phyloP scores from a whole-genome alignment of 352 stramenopile species.

The Phytophthora quininea region DNA sequence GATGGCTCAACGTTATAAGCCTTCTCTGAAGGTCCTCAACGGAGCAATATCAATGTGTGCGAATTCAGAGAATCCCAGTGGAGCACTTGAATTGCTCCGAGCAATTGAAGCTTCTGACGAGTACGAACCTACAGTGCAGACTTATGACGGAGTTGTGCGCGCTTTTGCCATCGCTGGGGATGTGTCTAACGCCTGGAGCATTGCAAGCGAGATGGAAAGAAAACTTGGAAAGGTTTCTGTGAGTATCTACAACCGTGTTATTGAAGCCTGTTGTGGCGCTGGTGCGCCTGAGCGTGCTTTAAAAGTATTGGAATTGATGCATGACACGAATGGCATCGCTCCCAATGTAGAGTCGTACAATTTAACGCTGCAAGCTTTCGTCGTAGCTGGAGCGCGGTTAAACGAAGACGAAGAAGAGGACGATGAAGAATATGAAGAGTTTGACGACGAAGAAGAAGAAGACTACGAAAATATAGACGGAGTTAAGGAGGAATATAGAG shows the following conservation, averaged over 20 bases:
- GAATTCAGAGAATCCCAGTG: constrained; percentile 47
- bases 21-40: constrained; percentile 54
- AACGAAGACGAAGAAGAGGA: constrained; percentile 30
- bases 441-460: constrained; percentile 17
- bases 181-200: constrained; percentile 41
- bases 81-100: constrained; percentile 58
- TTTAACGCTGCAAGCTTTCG: constrained; percentile 57
- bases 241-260: constrained; percentile 59
- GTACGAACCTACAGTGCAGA: constrained; percentile 41
- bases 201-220: constrained; percentile 49
- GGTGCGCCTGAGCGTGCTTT: constrained; percentile 44
- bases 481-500: neutral
- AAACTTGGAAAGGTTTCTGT: constrained; percentile 47
- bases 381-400: constrained; percentile 27
- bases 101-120: constrained; percentile 49
- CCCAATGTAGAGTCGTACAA: constrained; percentile 66
- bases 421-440: constrained; percentile 13
- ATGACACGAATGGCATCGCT: constrained; percentile 24
- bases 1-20: constrained; percentile 46
- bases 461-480: constrained; percentile 7
- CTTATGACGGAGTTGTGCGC: constrained; percentile 57
- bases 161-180: constrained; percentile 62
- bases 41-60: constrained; percentile 58
- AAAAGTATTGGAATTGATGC: constrained; percentile 49
- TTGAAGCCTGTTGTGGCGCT: constrained; percentile 59